Conservation (phyloP, 176 grass and related monocot species). For the Bromus sterilis region DNA sequence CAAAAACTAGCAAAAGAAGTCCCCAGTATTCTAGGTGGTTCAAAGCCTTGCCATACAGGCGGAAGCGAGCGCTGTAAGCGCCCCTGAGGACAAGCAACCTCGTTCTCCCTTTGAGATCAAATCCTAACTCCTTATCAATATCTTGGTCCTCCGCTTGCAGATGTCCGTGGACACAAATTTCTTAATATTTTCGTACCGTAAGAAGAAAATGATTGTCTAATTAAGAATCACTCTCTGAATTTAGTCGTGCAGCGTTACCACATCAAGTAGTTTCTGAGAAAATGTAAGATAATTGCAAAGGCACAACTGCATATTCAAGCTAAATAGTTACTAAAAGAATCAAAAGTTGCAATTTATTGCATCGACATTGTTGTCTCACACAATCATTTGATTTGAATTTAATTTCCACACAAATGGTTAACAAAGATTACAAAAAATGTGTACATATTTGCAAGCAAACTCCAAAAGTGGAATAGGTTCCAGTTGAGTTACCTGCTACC, state of each 20-base stretch:
- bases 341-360: background rate
- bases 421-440: no score
- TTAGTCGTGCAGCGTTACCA: background rate
- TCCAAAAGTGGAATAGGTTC: background rate
- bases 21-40: no score
- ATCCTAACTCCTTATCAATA: no score
- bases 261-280: background rate
- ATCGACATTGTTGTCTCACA: background rate
- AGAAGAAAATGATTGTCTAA: background rate
- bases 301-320: background rate
- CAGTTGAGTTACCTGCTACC: constrained; percentile 51
- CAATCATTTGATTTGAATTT: background rate
- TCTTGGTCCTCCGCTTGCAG: no score
- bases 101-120: no score
- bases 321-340: background rate
- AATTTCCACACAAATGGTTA: background rate
- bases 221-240: background rate
- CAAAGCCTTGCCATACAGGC: no score
- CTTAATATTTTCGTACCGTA: constrained; percentile 68
- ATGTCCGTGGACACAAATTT: constrained; percentile 45
- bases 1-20: no score
- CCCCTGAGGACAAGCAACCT: no score
- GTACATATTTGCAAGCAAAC: constrained; percentile 1
- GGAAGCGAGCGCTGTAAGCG: no score
- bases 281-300: background rate